Evolutionary conservation across 176 grass and related monocot species (phyloP).

Genomic region (Rhynchospora breviuscula): DNA sequence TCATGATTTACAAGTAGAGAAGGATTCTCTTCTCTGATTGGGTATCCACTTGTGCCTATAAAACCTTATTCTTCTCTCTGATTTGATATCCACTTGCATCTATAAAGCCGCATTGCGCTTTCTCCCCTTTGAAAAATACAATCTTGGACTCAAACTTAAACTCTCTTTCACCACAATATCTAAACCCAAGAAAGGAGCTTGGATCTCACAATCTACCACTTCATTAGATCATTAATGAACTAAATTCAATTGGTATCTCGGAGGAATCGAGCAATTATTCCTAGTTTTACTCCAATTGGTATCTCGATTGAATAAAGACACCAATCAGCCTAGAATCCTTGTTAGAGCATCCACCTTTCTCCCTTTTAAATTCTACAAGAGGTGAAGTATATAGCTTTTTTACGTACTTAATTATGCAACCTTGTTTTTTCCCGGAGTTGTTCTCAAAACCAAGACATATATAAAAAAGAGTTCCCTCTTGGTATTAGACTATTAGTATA

Average conservation of each 20-base stretch:
- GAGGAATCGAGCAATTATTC: background rate
- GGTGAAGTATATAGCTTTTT: background rate
- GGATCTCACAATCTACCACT: constrained; percentile 15
- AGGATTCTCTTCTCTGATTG: background rate
- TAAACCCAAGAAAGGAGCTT: constrained; percentile 2
- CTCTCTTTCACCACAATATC: background rate
- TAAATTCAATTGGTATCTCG: constrained; percentile 1
- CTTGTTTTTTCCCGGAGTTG: background rate
- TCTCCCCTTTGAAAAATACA: background rate
- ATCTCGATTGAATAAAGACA: constrained; percentile 13
- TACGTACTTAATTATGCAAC: background rate
- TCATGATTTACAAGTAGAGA: background rate
- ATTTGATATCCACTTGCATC: background rate
- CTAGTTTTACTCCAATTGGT: background rate
- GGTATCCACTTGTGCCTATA: background rate
- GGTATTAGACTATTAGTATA: no score
- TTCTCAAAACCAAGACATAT: background rate
- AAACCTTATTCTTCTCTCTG: background rate
- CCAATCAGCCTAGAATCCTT: constrained; percentile 12
- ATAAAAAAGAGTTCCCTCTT: background rate
- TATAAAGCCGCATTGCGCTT: background rate
- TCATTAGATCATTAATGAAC: background rate
- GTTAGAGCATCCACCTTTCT: background rate
- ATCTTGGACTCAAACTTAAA: background rate
- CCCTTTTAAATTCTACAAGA: background rate